Base-by-base conservation (phyloP, 2,329 filamentous ascomycete genomes). In the Alternaria atra region DNA sequence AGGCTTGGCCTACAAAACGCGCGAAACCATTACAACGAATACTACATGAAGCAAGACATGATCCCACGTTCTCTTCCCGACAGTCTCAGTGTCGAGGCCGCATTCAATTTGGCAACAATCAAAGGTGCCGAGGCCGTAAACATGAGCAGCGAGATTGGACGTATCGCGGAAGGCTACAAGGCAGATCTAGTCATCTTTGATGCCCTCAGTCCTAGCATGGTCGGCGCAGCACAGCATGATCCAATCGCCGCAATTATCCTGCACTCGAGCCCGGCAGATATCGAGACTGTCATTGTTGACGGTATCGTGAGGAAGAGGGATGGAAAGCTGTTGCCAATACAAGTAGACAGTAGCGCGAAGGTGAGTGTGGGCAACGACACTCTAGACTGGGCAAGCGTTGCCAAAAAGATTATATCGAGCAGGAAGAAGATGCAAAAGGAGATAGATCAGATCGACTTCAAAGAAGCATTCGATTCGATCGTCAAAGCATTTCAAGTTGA, bases 101-200 rank as follows among this genome's bases (percentile, higher is more conserved):
- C 77, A 2, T 85, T 83, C 68, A 84, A 85, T 61, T 77, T 86
- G 6, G 83, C 76, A 0, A 86, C 83, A 0, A 77, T 85, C n/a
- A 72, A 76, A 2, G 83, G 82, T 0, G 83, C 83, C 1, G 71
- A 77, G 55, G 81, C 82, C 0, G 70, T 80, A 4, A 76, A 80
- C 1, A 75, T 84, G 77, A 76, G 77, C 20, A 67, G 77, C 9
- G 65, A 80, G 44, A 74, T 84, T 25, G 84, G 84, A 0, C 80
- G 77, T 17, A 74, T 87, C 39, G 72, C 72, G n/a, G 80, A 79
- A 12, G 83, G 83, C 0, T 81, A 81, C 61, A 71, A 74, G 34
- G 84, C 84, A 2, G 84, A 86, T 69, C 60, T 87, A 0, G 74
- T 84, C 3, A 73, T 86, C 0, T 85, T 84, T 51, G 81, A 84